Evolutionary conservation across 352 stramenopile genomes (phyloP), one percentile per base, ranked within the genome.

Genomic region (Globisporangium yorkense): DNA sequence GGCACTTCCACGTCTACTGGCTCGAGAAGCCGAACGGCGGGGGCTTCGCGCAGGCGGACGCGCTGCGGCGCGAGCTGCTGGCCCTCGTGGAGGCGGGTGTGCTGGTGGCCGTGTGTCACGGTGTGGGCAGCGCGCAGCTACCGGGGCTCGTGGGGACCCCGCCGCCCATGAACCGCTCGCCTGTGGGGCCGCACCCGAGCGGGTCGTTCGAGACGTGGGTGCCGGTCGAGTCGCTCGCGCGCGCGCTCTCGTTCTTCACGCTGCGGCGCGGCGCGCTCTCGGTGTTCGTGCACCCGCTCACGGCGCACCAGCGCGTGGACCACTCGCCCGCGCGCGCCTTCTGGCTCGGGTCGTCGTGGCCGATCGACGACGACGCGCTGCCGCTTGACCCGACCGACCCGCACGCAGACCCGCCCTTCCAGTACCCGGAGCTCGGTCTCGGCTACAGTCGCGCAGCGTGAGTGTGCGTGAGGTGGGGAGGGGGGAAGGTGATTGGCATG

Each of bases 1-100:
- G 75, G 72, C 82, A 89, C 51, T 90, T 92, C 61, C 82, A 92
- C 64, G 72, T 73, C 27, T 92, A 80, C 66, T 89, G 68, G 65
- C 82, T 75, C 59, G 71, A 71, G 49, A 75, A 50, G 10, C 52
- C 47, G 50, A 88, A 74, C 57, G 57, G 75, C 55, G 51, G 56
- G 33, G 75, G 59, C 43, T 71, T 61, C 21, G 61, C 65, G 31
- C 71, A 86, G 31, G 82, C 77, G 0, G 57, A 73, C 18, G 61
- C 66, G 41, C 59, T 89, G 37, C 75, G 71, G 1, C 66, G 72
- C 13, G 61, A 65, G 54, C 68, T 92, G 12, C 66, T 92, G 5
- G 66, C 76, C 2, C 56, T 65, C 29, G 67, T 89, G 15, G 54
- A 64, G n/a, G 39, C 27, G 1, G 65, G 83, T 35, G 69, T 65